Base-by-base conservation (phyloP, 2,329 filamentous ascomycete genomes). In the Penicillium expansum region DNA sequence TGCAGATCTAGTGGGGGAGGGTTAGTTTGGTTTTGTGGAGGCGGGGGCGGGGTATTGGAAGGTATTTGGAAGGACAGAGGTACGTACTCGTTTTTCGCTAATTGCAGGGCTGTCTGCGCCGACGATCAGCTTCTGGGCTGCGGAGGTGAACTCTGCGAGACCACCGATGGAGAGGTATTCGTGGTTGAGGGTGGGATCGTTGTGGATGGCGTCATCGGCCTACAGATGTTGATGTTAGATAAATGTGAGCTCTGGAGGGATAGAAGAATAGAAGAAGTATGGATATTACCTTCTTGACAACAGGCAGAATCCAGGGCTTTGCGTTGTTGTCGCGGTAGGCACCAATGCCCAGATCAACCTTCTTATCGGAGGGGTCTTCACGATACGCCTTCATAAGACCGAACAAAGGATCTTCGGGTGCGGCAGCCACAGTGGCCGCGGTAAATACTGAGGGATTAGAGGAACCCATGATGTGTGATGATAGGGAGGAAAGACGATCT, bases 131-230 rank as follows among this genome's bases (percentile, higher is more conserved):
- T 94, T 92, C 73, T 93, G 91, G 24, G 94, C 92, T 72, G 94
- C 95, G 67, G 85, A 83, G 58, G 91, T 97, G 79, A 97, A 95
- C 62, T 88, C 83, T 55, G 87, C 79, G 58, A 97, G 83, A 71
- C 94, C 94, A 61, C 92, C 89, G 74, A 99, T 99, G 58, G 94
- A 93, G 58, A 95, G 91, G 78, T 99, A 99, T 83, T 99, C 94
- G 82, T 99, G 93, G 80, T 99, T 96, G 68, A 96, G 83, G 58
- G 90, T 84, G 71, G 93, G 92, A 77, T 97, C 92, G 73, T 89
- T 88, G 76, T 87, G 89, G 65, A 97, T 85, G 69, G 91, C 86
- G 64, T 94, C 89, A 74, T 97, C 92, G 67, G 94, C 94, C 93
- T 97, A 73, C 64, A 50, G 18, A 29, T 50, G 45, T 43, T 29